Conservation (phyloP, 192 early-diverging fungal genomes). For the Coemansia aciculifera region DNA sequence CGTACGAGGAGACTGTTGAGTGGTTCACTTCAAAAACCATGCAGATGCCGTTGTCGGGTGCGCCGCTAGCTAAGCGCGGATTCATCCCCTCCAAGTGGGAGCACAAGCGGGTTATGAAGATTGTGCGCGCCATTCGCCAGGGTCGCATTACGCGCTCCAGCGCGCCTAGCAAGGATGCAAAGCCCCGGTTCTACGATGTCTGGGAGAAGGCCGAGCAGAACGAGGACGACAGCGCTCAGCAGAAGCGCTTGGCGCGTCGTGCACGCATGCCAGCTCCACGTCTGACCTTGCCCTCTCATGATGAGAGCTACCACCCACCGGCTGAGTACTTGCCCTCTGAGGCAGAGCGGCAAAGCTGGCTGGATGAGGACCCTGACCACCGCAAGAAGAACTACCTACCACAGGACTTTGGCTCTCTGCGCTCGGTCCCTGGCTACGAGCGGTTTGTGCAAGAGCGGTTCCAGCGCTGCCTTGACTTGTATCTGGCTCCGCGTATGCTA, state of each 20-base stretch:
- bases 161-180: conserved; percentile 45
- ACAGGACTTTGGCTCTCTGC: conserved; percentile 65
- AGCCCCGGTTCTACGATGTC: conserved; percentile 81
- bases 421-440: conserved; percentile 84
- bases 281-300: conserved; percentile 82
- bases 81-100: conserved; percentile 96
- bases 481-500: conserved; percentile 87
- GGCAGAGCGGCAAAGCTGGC: conserved; percentile 80
- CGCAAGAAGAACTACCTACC: conserved; percentile 66
- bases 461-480: conserved; percentile 94
- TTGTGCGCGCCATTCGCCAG: conserved; percentile 91
- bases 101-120: conserved; percentile 93
- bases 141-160: conserved; percentile 76
- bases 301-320: conserved; percentile 97
- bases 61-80: conserved; percentile 93
- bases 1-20: conserved; percentile 92
- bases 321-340: conserved; percentile 86
- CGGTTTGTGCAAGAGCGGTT: conserved; percentile 94
- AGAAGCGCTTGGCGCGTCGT: conserved; percentile 19
- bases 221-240: conserved; percentile 59
- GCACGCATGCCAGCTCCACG: conserved; percentile 91
- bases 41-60: conserved; percentile 78
- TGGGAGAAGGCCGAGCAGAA: conserved; percentile 77
- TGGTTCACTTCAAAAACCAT: conserved; percentile 89
- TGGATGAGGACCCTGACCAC: conserved; percentile 75